Evolutionary conservation across 495 filamentous ascomycete genomes (phyloP), one percentile per base, ranked within the genome.

Genomic region (Platismatia glauca): DNA sequence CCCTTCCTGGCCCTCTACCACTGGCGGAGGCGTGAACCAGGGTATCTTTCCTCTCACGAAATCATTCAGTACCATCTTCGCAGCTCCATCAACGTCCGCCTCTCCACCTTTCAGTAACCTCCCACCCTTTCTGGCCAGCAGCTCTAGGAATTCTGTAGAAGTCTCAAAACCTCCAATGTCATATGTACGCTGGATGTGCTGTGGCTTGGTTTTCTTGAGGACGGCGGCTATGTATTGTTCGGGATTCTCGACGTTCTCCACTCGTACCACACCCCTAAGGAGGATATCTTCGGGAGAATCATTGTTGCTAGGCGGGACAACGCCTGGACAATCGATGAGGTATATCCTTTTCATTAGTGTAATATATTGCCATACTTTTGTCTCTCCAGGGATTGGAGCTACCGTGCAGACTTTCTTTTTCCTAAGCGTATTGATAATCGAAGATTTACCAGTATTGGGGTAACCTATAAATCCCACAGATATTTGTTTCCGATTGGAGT

Each of bases 281-380:
- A 98, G 78, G 60, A 97, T 90, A 65, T 96, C 93, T 71, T 89
- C 82, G 50, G 89, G 86, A 0, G 85, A 89, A 68, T 97, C 93
- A 50, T 83, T 82, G 53, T 79, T 78, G 66, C 85, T 93, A 4
- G 94, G 91, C 11, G 94, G 93, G 12, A 97, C 94, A 34, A 98
- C 90, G 68, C 94, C 94, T 41, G 94, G 94, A 69, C 94, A 97
- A 70, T 97, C 94, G 67, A 97, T 97, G 59, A 98, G 79, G 71
- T 96, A 97, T 50, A 98, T 97, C 57, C 95, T 80, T 73, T 91
- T 92, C 91, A 96, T 97, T 59, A 98, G 74, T 1, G 93, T 97
- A 62, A 98, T 88, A 66, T 96, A 97, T 73, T 98, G 91, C 91
- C 91, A 97, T 16, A 97, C 87, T 76, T 96, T 98, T 4, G 60